Conservation (phyloP, 2,329 filamentous ascomycete genomes). For the Venturia effusa region DNA sequence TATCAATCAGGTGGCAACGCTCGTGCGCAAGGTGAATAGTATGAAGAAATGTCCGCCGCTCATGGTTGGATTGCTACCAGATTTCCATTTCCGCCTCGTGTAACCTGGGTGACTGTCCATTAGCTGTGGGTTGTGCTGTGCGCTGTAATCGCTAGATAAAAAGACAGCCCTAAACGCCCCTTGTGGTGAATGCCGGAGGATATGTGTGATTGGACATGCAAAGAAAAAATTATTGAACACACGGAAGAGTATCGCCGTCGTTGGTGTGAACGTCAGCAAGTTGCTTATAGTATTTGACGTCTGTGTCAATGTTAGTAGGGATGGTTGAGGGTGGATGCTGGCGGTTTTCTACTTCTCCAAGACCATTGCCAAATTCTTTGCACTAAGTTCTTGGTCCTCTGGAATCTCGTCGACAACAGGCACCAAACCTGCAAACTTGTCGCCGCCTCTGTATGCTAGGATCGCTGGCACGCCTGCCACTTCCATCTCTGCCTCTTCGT, state of each 20-base stretch:
- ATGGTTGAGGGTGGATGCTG: neutral
- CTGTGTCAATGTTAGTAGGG: neutral
- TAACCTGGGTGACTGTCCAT: neutral
- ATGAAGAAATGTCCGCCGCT: neutral
- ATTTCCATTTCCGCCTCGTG: neutral
- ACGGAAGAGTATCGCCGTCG: neutral
- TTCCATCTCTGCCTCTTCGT: constrained; percentile 90
- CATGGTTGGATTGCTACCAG: neutral
- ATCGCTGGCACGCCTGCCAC: constrained; percentile 77
- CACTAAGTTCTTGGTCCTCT: constrained; percentile 38
- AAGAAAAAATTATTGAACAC: neutral
- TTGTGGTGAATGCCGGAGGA: neutral
- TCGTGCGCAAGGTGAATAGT: no score
- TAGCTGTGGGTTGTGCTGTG: neutral
- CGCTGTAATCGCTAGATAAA: neutral
- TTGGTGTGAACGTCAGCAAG: neutral
- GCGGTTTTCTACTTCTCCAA: neutral
- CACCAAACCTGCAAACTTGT: constrained; percentile 82
- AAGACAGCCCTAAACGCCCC: neutral
- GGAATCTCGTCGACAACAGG: constrained; percentile 82
- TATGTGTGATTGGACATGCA: neutral
- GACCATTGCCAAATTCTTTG: constrained; percentile 41
- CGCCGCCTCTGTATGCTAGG: constrained; percentile 78
- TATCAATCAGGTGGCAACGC: neutral
- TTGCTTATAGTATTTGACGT: neutral